phyloP scores from a whole-genome alignment of 2,329 filamentous ascomycete genomes.

The Pseudomassariella vexata region DNA sequence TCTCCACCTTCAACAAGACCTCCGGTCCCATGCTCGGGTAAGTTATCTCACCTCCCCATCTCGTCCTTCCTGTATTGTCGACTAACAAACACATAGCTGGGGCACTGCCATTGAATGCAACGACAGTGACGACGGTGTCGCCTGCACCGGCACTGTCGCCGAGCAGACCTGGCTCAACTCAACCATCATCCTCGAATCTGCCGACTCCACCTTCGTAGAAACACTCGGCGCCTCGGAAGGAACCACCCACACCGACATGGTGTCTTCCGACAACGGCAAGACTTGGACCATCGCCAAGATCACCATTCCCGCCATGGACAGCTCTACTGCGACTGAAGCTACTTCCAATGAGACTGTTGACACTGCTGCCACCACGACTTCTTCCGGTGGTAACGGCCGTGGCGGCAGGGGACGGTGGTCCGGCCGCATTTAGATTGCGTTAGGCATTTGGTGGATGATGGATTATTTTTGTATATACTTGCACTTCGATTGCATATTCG shows the following conservation, averaged over 20 bases:
- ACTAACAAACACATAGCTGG: too few relatives aligned
- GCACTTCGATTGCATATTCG: too few relatives aligned
- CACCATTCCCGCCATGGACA: constrained; percentile 3
- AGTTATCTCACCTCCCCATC: too few relatives aligned
- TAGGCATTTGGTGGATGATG: too few relatives aligned
- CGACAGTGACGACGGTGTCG: constrained; percentile 4
- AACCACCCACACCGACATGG: constrained; percentile 5
- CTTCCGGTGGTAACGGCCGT: too few relatives aligned
- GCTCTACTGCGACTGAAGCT: too few relatives aligned
- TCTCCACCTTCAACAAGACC: constrained; percentile 14
- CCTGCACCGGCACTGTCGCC: constrained; percentile 8
- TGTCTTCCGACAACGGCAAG: constrained; percentile 2
- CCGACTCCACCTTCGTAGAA: constrained; percentile 4
- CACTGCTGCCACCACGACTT: too few relatives aligned
- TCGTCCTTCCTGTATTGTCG: too few relatives aligned
- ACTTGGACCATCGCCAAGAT: constrained; percentile 2
- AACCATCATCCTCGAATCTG: constrained; percentile 7
- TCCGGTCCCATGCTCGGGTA: constrained; percentile 16
- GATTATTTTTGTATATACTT: too few relatives aligned
- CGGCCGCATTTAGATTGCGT: too few relatives aligned
- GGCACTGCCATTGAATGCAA: constrained; percentile 12
- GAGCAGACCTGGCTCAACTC: constrained; percentile 10
- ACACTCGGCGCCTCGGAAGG: constrained; percentile 2
- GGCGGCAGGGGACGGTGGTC: too few relatives aligned
- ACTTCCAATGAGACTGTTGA: too few relatives aligned